Base-by-base conservation (phyloP, 208 protist species). In the Acanthamoeba lenticulata region DNA sequence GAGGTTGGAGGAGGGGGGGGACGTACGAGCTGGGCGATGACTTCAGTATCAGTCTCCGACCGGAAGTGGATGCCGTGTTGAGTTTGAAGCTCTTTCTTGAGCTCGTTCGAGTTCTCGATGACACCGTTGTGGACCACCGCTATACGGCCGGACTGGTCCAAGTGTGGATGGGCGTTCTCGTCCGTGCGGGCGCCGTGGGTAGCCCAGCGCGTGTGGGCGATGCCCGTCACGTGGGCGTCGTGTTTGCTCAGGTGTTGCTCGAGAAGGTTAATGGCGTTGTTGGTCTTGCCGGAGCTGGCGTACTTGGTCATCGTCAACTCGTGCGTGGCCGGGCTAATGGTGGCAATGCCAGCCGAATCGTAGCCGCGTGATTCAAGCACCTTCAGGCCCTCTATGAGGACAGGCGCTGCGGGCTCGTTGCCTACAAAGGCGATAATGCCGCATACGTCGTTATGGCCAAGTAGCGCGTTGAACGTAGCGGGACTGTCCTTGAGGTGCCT, bases 101-200 rank as follows among this genome's bases (percentile, higher is more conserved):
- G 91, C 52, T 57, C 42, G 21, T 24, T 45, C 52, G 85, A 95
- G 95, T 98, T 98, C 79, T 96, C 94, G 69, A 98, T 97, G 40
- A 98, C 97, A 42, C 97, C 97, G 74, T 98, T 98, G 96, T 98
- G 97, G 45, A 98, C 95, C n/a, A 98, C 86, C 13, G 94, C 96
- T n/a, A 98, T 44, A 57, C 83, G 52, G 47, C 74, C 89, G 13
- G 47, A 45, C 29, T 94, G 81, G 74, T 94, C 83, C 15, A 90
- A 24, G 77, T 97, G 96, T 44, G 97, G 97, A 88, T 97, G 97
- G 27, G 97, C 95, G 85, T 98, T 98, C 34, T 74, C 69, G 42
- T 97, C 96, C 24, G 96, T 96, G 15, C 96, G 95, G 6, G 55
- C 96, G 62, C 97, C 97, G 93, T 97, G 96, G 13, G 97, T 98